Conservation (phyloP, 345 rosid species). For the Hibiscus trionum region DNA sequence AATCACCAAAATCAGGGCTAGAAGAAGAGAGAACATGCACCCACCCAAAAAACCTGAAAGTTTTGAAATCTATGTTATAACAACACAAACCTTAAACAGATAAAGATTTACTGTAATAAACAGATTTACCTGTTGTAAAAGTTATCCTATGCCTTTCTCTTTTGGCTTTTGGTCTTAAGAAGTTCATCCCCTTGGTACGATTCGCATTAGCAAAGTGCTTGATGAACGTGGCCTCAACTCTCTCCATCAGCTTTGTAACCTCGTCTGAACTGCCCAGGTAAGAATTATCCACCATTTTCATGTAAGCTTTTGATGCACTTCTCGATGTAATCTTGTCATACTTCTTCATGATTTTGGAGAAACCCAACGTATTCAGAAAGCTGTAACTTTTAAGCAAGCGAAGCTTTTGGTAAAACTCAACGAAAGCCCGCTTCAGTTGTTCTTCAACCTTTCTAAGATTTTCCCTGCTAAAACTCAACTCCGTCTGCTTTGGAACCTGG, state of each 20-base stretch:
- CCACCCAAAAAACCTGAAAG: slow-evolving; percentile 39
- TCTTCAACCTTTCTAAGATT: not conserved
- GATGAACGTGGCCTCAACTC: not conserved
- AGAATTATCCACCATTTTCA: not conserved
- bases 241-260: not conserved
- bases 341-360: not conserved
- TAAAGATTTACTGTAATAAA: not conserved
- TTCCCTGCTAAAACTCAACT: not conserved
- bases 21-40: slow-evolving; percentile 27
- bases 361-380: not conserved
- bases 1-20: slow-evolving; percentile 23
- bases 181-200: not conserved
- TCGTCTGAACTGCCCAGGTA: not conserved
- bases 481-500: not conserved
- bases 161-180: not conserved
- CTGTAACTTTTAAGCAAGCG: not conserved
- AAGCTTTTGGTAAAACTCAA: not conserved
- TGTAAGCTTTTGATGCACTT: not conserved
- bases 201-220: not conserved
- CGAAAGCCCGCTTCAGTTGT: not conserved
- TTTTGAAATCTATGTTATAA: no score
- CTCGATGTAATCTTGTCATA: not conserved
- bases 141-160: not conserved
- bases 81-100: not conserved
- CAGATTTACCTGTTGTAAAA: not conserved